Base-by-base conservation (phyloP, 1,284 basidiomycete species). In the Waitea zeae region DNA sequence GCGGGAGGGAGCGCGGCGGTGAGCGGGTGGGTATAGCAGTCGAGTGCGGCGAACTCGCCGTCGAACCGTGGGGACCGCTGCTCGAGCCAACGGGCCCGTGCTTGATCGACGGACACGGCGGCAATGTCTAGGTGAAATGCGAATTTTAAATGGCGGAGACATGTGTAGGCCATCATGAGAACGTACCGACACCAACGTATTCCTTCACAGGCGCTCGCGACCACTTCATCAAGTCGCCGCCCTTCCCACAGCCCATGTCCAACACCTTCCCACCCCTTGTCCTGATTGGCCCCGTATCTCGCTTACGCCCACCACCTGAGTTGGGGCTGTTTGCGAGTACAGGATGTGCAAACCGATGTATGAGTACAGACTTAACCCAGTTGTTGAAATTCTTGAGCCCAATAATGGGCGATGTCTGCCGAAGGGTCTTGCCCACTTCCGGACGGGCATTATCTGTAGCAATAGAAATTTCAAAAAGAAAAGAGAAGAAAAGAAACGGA, bases 381-480 rank as follows among this genome's bases (percentile, higher is more conserved):
- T 99, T 98, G 61, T 99, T 99, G 62, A 97, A 98, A 52, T 74
- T 86, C 55, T 93, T 92, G 37, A 99, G 67, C 15, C 89, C 90
- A 39, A 96, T 88, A 49, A 98, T 99, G 20, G 90, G 88, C 4
- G 90, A 96, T n/a, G 80, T 75, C 42, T 73, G 70, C 24, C 95
- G 79, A 42, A 81, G 75, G 6, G 74, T 63, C 19, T 88, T 69
- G 35, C 88, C 90, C 9, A 93, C 80, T 40, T 99, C 90, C 3
- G 84, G 87, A 7, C 95, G 74, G 30, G 75, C 68, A 52, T 98
- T 98, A 58, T 98, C 86, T 92, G 46, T 27, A 33, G 35, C 35
- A 31, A 22, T 19, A 28, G 24, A 26, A 26, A 26, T 26, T 26
- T 26, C n/a, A n/a, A n/a, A 7, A 26, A 9, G n/a, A 9, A n/a